Evolutionary conservation across 768 basidiomycete species (phyloP).

Genomic region (Leccinum boreale): DNA sequence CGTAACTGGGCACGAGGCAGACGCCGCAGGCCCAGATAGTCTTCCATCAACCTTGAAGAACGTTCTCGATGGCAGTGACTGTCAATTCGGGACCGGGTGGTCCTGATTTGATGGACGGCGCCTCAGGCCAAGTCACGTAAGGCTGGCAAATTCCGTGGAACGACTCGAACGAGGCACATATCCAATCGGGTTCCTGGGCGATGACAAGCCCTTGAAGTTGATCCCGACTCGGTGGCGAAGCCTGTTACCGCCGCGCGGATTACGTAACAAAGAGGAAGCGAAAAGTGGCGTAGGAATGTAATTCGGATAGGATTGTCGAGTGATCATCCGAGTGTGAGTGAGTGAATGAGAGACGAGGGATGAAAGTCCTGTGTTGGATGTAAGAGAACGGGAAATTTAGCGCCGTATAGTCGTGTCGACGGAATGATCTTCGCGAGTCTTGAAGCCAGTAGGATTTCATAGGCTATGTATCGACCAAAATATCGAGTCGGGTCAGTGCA

Average conservation of each 20-base stretch:
- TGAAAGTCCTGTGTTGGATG: not conserved
- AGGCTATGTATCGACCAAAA: not conserved
- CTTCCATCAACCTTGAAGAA: not conserved
- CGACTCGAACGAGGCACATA: not conserved
- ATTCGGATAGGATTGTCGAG: not conserved
- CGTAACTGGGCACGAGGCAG: not conserved
- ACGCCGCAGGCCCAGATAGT: slow-evolving; percentile 6
- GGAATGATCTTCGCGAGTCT: not conserved
- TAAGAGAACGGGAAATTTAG: not conserved
- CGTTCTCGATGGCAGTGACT: not conserved
- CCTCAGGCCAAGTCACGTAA: not conserved
- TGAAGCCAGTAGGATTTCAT: not conserved
- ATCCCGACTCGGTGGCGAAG: not conserved
- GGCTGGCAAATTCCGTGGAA: not conserved
- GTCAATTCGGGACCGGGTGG: slow-evolving; percentile 7
- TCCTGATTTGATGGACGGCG: too few species aligned
- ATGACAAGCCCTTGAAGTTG: not conserved
- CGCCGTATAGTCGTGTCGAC: not conserved
- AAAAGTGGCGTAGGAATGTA: not conserved
- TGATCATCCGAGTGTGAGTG: not conserved
- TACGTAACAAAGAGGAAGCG: not conserved
- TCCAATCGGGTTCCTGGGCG: not conserved
- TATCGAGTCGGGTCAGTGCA: not conserved
- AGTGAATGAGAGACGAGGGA: not conserved
- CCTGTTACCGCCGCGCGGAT: not conserved